phyloP scores from a whole-genome alignment of 345 rosid species.

The Citrus maxima region DNA sequence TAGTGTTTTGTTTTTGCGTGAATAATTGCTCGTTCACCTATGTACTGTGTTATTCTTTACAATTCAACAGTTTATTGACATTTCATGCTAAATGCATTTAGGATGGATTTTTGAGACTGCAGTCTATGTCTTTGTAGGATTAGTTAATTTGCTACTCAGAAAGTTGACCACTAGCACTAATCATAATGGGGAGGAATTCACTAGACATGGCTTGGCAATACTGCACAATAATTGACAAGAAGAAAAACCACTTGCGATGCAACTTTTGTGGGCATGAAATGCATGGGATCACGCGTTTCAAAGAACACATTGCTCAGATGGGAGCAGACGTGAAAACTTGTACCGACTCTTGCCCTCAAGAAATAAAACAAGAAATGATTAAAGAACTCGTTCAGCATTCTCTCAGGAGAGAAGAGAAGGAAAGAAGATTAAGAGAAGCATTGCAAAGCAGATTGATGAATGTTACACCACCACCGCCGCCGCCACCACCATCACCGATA shows the following conservation, averaged over 20 bases:
- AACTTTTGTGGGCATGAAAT: neutral
- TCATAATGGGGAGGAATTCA: neutral
- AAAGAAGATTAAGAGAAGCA: neutral
- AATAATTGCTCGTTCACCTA: too few relatives aligned
- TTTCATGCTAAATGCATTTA: too few relatives aligned
- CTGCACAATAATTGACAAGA: neutral
- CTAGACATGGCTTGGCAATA: neutral
- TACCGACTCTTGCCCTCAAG: neutral
- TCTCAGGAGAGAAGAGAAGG: neutral
- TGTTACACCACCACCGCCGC: neutral
- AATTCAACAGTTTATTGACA: too few relatives aligned
- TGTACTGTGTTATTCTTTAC: too few relatives aligned
- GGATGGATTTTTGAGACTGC: too few relatives aligned
- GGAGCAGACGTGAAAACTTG: neutral
- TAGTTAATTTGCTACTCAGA: too few relatives aligned
- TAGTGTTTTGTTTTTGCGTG: too few relatives aligned
- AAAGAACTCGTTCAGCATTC: neutral
- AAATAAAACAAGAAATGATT: neutral
- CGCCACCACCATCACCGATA: neutral
- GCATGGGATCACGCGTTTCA: neutral
- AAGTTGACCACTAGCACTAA: neutral
- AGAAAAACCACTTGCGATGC: neutral
- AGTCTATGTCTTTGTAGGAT: too few relatives aligned
- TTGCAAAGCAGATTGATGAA: neutral
- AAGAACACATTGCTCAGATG: neutral